These are phyloP conservation scores for Cantharellus anzutake DNA, from an alignment of 768 basidiomycete genomes.

Conservation along the genomic window DNA sequence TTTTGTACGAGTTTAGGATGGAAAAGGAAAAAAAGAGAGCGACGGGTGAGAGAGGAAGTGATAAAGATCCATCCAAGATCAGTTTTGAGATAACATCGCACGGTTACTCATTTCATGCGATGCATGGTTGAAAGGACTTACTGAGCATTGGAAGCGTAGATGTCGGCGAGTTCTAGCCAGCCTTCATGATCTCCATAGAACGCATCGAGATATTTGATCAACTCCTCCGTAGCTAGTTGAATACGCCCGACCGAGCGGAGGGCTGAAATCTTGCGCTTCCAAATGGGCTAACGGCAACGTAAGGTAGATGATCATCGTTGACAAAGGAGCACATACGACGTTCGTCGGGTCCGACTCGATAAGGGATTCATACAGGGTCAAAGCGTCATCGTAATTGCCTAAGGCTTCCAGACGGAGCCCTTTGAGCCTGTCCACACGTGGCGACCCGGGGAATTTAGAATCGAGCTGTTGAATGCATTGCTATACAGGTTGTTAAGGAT, in stretches of 20 bases:
- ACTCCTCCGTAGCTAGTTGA: constrained; percentile 49
- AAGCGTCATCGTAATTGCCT: constrained; percentile 33
- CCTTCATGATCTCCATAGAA: constrained; percentile 78
- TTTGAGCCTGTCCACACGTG: constrained; percentile 55
- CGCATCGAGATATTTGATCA: constrained; percentile 59
- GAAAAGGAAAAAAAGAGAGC: not conserved
- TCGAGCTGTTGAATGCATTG: constrained; percentile 41
- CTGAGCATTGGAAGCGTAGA: constrained; percentile 24
- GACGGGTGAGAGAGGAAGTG: not conserved
- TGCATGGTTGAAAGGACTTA: not conserved
- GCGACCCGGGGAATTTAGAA: constrained; percentile 56
- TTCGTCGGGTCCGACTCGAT: constrained; percentile 49
- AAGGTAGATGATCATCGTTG: constrained; percentile 11
- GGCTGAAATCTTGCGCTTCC: constrained; percentile 70
- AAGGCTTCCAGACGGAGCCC: constrained; percentile 65
- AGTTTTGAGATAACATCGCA: not conserved
- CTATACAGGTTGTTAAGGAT: constrained; percentile 21
- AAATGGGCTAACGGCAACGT: constrained; percentile 28
- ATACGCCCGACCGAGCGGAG: constrained; percentile 40
- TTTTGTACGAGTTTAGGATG: not conserved
- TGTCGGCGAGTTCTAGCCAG: constrained; percentile 72
- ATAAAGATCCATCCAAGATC: not conserved
- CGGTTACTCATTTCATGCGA: not conserved
- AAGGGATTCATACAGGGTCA: constrained; percentile 42
- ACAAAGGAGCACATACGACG: constrained; percentile 30